Conservation (phyloP, 2,329 filamentous ascomycete species). For the Penicillium freii region DNA sequence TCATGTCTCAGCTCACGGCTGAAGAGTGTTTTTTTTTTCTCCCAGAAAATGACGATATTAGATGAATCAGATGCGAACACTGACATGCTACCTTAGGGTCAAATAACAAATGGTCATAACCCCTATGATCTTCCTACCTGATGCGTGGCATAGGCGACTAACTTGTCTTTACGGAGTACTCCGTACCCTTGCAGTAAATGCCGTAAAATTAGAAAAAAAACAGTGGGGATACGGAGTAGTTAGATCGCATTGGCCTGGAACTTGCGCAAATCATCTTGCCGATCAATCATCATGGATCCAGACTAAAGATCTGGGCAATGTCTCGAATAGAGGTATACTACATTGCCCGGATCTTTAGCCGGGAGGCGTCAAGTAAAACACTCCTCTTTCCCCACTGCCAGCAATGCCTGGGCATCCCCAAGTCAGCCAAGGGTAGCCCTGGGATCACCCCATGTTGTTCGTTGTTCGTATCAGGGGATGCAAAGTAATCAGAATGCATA, state of each 20-base stretch:
- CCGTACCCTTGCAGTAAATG: neutral
- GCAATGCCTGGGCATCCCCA: neutral
- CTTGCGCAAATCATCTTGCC: neutral
- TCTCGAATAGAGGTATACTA: neutral
- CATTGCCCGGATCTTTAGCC: neutral
- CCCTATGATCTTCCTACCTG: neutral
- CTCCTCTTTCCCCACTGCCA: neutral
- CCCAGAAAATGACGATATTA: conserved; percentile 12
- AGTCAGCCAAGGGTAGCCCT: neutral
- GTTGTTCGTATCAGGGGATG: neutral
- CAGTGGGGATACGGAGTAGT: neutral
- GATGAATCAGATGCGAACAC: conserved; percentile 23
- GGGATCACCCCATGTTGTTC: neutral
- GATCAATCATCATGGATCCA: conserved; percentile 1
- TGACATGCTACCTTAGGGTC: conserved; percentile 15
- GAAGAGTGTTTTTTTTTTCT: conserved; percentile 6
- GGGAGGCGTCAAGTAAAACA: neutral
- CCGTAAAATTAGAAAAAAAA: neutral
- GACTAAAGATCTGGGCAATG: neutral
- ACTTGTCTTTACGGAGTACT: neutral
- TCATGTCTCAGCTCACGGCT: conserved; percentile 22
- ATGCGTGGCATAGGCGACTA: conserved; percentile 3
- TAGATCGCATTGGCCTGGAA: neutral
- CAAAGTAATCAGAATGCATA: neutral
- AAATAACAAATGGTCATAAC: neutral